A percentile compares a stretch with the other conserved stretches of the same genome.
phyloP scores from a whole-genome alignment of 2,329 filamentous ascomycete genomes.

The Claviceps quebecensis region DNA sequence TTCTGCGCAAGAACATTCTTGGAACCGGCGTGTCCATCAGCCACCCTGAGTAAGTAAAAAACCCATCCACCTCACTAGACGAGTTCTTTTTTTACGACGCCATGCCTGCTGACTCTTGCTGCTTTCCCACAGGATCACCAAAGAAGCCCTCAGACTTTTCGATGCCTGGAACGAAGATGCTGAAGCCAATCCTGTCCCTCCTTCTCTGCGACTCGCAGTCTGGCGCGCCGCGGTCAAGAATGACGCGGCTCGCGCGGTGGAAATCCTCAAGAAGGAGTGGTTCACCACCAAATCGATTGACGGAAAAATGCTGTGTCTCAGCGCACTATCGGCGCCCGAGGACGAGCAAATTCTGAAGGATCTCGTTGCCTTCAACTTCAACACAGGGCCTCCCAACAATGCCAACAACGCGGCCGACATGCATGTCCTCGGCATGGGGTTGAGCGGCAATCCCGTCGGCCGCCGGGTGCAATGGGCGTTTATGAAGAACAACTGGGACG shows the following conservation, averaged over 20 bases:
- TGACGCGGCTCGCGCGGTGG: slow-evolving; percentile 54
- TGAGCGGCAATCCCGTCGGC: slow-evolving; percentile 60
- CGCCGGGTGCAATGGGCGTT: slow-evolving; percentile 73
- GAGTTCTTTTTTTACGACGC: no score
- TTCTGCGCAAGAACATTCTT: slow-evolving; percentile 73
- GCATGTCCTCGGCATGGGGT: slow-evolving; percentile 61
- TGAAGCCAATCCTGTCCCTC: slow-evolving; percentile 57
- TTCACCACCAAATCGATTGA: slow-evolving; percentile 71
- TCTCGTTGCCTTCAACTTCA: slow-evolving; percentile 68
- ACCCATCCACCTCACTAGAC: no score
- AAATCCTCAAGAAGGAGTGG: slow-evolving; percentile 75
- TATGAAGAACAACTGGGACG: slow-evolving; percentile 70
- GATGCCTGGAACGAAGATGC: slow-evolving; percentile 59
- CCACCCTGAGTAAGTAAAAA: slow-evolving; percentile 50
- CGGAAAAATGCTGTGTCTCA: slow-evolving; percentile 74
- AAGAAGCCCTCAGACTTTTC: slow-evolving; percentile 68
- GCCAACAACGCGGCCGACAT: slow-evolving; percentile 77
- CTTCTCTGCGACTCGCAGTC: slow-evolving; percentile 65
- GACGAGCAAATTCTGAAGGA: slow-evolving; percentile 50
- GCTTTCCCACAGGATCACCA: slow-evolving; percentile 37
- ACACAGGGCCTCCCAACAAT: slow-evolving; percentile 39
- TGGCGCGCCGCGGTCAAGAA: slow-evolving; percentile 64
- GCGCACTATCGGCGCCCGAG: slow-evolving; percentile 60
- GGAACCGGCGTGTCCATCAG: slow-evolving; percentile 59
- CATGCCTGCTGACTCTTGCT: neutral